Evolutionary conservation across 1,139 yeast genomes (phyloP).

Genomic region (Yamadazyma sp.): DNA sequence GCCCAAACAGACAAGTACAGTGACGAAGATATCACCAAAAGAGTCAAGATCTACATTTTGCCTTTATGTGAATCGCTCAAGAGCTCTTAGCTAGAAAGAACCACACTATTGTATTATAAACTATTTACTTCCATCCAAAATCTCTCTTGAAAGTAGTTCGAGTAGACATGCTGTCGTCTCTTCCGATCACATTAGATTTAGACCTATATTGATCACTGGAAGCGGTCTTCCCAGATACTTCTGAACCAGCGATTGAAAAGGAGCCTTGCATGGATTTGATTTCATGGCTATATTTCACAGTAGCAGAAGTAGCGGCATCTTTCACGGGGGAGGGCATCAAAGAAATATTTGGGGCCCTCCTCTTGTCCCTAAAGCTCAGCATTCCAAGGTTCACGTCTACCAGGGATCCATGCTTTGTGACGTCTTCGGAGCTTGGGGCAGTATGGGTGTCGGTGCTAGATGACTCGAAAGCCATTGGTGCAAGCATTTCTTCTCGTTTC

Average conservation of each 20-base stretch:
- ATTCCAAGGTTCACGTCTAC: too few species aligned
- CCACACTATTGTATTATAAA: not conserved
- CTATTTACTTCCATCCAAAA: not conserved
- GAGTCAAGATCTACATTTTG: constrained; percentile 37
- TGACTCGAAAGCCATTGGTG: not conserved
- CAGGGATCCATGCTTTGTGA: not conserved
- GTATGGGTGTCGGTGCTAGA: not conserved
- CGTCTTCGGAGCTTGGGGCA: not conserved
- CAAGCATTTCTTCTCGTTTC: not conserved
- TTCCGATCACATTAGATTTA: constrained; percentile 5
- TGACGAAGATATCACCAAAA: constrained; percentile 35
- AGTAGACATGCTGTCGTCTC: constrained; percentile 13
- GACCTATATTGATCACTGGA: constrained; percentile 2
- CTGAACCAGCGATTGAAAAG: constrained; percentile 15
- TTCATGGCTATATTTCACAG: constrained; percentile 16
- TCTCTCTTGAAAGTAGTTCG: constrained; percentile 5
- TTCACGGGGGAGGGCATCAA: constrained; percentile 2
- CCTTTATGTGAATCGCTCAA: constrained; percentile 26
- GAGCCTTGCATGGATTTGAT: constrained; percentile 28
- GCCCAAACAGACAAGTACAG: constrained; percentile 20
- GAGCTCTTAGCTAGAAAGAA: constrained; percentile 1
- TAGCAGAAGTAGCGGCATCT: not conserved
- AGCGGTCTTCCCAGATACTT: constrained; percentile 6
- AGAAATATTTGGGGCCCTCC: not conserved
- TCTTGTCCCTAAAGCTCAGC: too few species aligned